These are phyloP conservation scores for Cryphonectria parasitica DNA, from an alignment of 2,329 filamentous ascomycete genomes.

Conservation along the genomic window DNA sequence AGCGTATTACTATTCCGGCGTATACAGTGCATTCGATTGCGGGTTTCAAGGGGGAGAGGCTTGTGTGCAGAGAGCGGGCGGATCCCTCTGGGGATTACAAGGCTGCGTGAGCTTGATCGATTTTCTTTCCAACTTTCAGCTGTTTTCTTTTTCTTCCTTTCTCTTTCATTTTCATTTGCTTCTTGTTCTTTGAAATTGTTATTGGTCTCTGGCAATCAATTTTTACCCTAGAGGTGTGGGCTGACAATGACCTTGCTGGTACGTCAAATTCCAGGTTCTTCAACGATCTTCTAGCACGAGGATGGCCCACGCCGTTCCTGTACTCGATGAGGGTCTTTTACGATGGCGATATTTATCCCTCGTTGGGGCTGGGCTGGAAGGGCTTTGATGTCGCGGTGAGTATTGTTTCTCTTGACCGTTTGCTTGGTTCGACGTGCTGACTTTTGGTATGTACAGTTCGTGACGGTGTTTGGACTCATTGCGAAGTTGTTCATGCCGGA, in stretches of 20 bases:
- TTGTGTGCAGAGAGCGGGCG: slow-evolving; percentile 13
- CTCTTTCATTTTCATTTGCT: background rate
- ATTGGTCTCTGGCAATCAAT: background rate
- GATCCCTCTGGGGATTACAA: slow-evolving; percentile 22
- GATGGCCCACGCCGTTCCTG: slow-evolving; percentile 10
- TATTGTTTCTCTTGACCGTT: background rate
- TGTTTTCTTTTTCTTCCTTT: background rate
- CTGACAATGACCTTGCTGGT: background rate
- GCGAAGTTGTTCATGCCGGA: slow-evolving; percentile 16
- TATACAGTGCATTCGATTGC: slow-evolving; percentile 4
- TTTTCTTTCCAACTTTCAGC: too few species aligned
- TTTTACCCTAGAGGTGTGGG: background rate
- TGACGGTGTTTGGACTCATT: slow-evolving; percentile 22
- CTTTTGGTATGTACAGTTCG: background rate
- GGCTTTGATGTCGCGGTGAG: slow-evolving; percentile 16
- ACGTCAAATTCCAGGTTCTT: slow-evolving; percentile 14
- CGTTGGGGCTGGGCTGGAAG: slow-evolving; percentile 16
- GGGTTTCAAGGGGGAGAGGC: slow-evolving; percentile 16
- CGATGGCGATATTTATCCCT: slow-evolving; percentile 18
- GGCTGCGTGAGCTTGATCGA: slow-evolving; percentile 7
- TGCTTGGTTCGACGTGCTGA: background rate
- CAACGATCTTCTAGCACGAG: background rate
- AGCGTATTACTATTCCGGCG: slow-evolving; percentile 2
- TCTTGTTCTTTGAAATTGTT: background rate
- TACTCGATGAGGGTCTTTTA: slow-evolving; percentile 16